Percentiles rank a stretch among this genome's conserved stretches.
phyloP scores from a whole-genome alignment of 2,329 filamentous ascomycete species.

The Apiospora malaysiana region DNA sequence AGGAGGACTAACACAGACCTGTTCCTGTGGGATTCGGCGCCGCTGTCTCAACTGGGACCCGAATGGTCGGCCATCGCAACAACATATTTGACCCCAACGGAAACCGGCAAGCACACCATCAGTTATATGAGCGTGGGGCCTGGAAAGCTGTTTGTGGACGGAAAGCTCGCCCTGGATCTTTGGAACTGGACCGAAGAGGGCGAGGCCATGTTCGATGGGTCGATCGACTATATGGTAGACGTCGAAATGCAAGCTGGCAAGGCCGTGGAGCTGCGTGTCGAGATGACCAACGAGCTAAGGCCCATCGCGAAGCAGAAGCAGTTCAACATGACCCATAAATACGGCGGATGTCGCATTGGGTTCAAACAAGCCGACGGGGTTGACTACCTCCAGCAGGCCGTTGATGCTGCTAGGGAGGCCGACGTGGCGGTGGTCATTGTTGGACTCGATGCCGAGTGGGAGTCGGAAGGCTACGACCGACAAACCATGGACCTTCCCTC shows the following conservation, averaged over 20 bases:
- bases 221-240: constrained; percentile 66
- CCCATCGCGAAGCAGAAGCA: constrained; percentile 64
- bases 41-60: constrained; percentile 62
- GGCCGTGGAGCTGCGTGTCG: constrained; percentile 65
- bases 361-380: constrained; percentile 70
- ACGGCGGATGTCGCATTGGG: constrained; percentile 74
- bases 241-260: constrained; percentile 64
- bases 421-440: constrained; percentile 73
- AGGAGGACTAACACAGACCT: constrained; percentile 68
- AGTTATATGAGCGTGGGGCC: constrained; percentile 73
- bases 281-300: constrained; percentile 71
- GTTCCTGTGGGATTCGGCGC: constrained; percentile 74
- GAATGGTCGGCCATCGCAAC: constrained; percentile 70
- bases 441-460: constrained; percentile 76
- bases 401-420: constrained; percentile 63
- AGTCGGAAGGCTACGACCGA: constrained; percentile 75
- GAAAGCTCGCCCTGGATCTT: constrained; percentile 64
- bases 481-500: constrained; percentile 64
- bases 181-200: constrained; percentile 75
- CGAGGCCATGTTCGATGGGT: constrained; percentile 75
- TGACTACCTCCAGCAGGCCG: constrained; percentile 69
- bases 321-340: constrained; percentile 65
- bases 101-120: constrained; percentile 67
- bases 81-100: constrained; percentile 62
- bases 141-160: constrained; percentile 65